Evolutionary conservation across 805 yeast genomes (phyloP), one percentile per base, ranked within the genome.

Genomic region (Kazachstania martiniae): DNA sequence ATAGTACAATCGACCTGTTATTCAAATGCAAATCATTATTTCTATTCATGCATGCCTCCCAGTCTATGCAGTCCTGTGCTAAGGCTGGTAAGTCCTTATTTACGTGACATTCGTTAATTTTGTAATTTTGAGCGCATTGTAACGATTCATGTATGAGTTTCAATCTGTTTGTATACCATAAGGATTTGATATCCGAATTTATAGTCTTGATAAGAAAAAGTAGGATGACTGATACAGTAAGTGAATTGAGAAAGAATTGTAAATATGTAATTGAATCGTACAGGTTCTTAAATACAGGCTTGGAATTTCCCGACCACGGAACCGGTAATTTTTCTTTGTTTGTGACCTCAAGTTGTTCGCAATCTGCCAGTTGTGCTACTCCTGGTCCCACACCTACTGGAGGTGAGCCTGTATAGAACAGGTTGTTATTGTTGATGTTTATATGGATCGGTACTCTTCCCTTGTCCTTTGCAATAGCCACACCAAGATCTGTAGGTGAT

Each of bases 41-140:
- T 43, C 72, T 70, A 30, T 63, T 63, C 81, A 77, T 77, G 48
- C 89, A 79, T 28, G 64, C 63, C 32, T 64, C 68, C 86, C 85
- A 81, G 36, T 64, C 59, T 12, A 62, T 56, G 53, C 91, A 81
- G 24, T 64, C 61, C 17, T 58, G 56, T 35, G 68, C 70, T 36
- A 79, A 49, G 3, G 77, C 80, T 1, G 86, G 80, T 3, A 68
- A 72, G 8, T 72, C 59, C 3, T 14, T 28, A 8, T 65, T 70
- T 3, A 73, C 73, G 12, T 61, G 61, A 51, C 93, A 81, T 24
- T 63, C 51, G 51, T 80, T 81, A 8, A 64, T 68, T 23, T 56
- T 28, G 48, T 68, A 80, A 13, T 69, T 57, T 18, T 68, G 53
- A 17, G 65, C 53, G 51, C 89, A 80, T 17, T 56, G 56, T 8